Base-by-base conservation (phyloP, 2,329 filamentous ascomycete species). In the Camptophora hylomeconis region DNA sequence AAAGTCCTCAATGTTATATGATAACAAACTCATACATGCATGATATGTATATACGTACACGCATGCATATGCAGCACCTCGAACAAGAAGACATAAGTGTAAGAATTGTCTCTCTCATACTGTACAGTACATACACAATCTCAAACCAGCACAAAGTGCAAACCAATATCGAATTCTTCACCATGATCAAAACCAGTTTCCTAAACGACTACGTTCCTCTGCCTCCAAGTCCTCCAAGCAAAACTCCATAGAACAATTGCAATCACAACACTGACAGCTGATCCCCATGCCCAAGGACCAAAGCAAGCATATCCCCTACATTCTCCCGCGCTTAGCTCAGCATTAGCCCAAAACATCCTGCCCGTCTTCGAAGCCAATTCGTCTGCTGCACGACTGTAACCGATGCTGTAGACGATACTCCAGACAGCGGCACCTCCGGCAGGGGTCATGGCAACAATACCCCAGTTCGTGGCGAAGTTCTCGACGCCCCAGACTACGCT, bases 391-490 rank as follows among this genome's bases (percentile, higher is more conserved):
- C 37, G 48, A 42, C 57, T 53, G 32, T 58, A 57, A 12, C 45
- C 50, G 17, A 35, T 43, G 26, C 80, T 82, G 52, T 95, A 98
- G n/a, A 94, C 61, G 1, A 89, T 54, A 0, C 86, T 83, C 84
- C 87, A 98, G 17, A 93, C 67, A 0, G 83, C 83, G 0, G 87
- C 84, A 0, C 87, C 89, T 0, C 80, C 57, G 0, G 89, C 89
- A 3, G 89, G 89, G 32, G 87, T 75, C 64, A 92, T 89, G 22
- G 86, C 84, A 5, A 95, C 75, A 37, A 95, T 86, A 7, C 89
- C 89, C 75, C 87, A 98, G 46, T 98, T 95, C 1, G 89, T 98
- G 33, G 83, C 89, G 50, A 98, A 95, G 52, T 95, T 98, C 60
- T 95, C 86, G 0, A 93, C 84, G 15, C 89, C 89, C 89, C 89